A percentile compares a stretch with the other conserved stretches of the same genome.
Evolutionary conservation across 441 rosid genomes (phyloP).

Genomic region (Pelargonium cotyledonis): DNA sequence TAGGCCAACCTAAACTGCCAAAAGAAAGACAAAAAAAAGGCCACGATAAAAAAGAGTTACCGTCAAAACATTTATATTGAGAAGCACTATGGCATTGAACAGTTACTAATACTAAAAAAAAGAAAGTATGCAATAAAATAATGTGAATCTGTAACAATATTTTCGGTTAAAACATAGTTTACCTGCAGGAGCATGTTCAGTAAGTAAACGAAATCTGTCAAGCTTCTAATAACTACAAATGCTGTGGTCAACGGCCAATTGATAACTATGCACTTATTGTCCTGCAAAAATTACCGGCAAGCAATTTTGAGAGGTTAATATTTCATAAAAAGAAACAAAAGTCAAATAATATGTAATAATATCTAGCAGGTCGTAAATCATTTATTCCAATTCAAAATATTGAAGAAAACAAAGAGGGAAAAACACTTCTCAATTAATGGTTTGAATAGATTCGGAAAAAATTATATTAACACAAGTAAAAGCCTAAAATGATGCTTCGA

Average conservation of each 20-base stretch:
- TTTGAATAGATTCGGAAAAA: too few species aligned
- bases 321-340: background rate
- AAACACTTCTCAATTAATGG: too few species aligned
- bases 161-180: background rate
- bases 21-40: constrained; percentile 8
- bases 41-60: background rate
- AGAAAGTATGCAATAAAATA: background rate
- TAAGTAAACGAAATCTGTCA: constrained; percentile 58
- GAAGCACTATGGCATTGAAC: background rate
- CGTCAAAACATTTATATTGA: background rate
- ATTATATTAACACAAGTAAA: too few species aligned
- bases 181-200: constrained; percentile 88
- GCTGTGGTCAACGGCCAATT: constrained; percentile 41
- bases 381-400: too few species aligned
- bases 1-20: constrained; percentile 79
- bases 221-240: constrained; percentile 45
- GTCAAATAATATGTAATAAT: background rate
- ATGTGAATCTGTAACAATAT: too few species aligned
- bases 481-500: too few species aligned
- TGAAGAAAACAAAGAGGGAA: too few species aligned
- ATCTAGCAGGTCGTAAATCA: too few species aligned
- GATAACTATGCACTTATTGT: constrained; percentile 45
- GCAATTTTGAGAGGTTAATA: background rate
- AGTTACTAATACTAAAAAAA: background rate
- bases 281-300: constrained; percentile 35